Conservation (phyloP, 306 rosid genomes). For the Lathyrus tuberosus region DNA sequence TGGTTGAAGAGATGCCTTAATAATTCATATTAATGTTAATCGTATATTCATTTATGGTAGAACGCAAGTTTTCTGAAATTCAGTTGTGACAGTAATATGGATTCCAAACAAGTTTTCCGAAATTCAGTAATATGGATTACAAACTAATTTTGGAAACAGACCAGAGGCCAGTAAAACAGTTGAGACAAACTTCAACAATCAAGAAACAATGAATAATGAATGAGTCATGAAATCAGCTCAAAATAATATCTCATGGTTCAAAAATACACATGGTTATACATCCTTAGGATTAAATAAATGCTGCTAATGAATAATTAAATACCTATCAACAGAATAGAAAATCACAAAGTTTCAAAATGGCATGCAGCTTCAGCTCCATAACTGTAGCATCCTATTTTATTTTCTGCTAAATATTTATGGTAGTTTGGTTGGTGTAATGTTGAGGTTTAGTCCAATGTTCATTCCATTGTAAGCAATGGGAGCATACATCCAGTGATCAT, state of each 20-base stretch:
- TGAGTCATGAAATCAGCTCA: slow-evolving; percentile 25
- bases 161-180: not conserved
- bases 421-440: slow-evolving; percentile 47
- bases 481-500: slow-evolving; percentile 92
- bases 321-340: slow-evolving; percentile 28
- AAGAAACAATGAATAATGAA: slow-evolving; percentile 16
- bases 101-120: not conserved
- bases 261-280: slow-evolving; percentile 34
- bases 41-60: slow-evolving; percentile 5
- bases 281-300: slow-evolving; percentile 18
- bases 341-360: slow-evolving; percentile 18
- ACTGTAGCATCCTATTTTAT: too few species aligned
- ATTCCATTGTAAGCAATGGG: slow-evolving; percentile 93
- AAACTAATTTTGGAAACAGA: slow-evolving; percentile 9
- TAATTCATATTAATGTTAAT: not conserved
- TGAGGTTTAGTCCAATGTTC: slow-evolving; percentile 76
- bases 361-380: slow-evolving; percentile 24
- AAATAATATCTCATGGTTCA: slow-evolving; percentile 4
- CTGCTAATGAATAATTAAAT: slow-evolving; percentile 9
- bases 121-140: not conserved
- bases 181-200: slow-evolving; percentile 4
- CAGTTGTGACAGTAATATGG: too few species aligned
- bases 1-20: not conserved
- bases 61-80: not conserved
- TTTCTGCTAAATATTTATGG: slow-evolving; percentile 28